Evolutionary conservation across 768 basidiomycete species (phyloP).

Genomic region (Royoungia palumana): DNA sequence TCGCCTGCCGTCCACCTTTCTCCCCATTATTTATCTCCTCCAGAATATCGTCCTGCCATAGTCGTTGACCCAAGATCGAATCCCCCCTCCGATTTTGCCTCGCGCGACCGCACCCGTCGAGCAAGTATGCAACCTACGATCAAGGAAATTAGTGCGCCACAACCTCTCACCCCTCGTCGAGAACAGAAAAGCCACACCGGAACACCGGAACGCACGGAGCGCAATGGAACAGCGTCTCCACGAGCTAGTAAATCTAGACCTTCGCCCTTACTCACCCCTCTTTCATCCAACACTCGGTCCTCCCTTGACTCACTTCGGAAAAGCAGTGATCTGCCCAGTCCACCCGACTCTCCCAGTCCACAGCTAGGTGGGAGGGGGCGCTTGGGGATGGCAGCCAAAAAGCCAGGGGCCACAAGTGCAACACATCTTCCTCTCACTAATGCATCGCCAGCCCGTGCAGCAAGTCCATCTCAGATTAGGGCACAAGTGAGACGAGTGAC

Average conservation of each 20-base stretch:
- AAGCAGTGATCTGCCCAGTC: slow-evolving; percentile 39
- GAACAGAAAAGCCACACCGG: slow-evolving; percentile 23
- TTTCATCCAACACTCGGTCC: slow-evolving; percentile 25
- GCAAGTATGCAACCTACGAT: slow-evolving; percentile 34
- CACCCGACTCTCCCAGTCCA: slow-evolving; percentile 50
- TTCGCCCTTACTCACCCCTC: slow-evolving; percentile 30
- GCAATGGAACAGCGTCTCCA: slow-evolving; percentile 30
- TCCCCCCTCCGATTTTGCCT: slow-evolving; percentile 44
- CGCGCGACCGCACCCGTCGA: slow-evolving; percentile 43
- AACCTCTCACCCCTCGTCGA: slow-evolving; percentile 35
- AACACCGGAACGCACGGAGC: slow-evolving; percentile 25
- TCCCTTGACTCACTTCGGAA: slow-evolving; percentile 37
- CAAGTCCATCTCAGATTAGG: slow-evolving; percentile 44
- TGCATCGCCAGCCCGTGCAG: slow-evolving; percentile 35
- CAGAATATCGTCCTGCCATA: slow-evolving; percentile 47
- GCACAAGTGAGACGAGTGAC: slow-evolving; percentile 41
- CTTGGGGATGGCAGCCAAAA: slow-evolving; percentile 33
- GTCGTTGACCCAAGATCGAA: slow-evolving; percentile 48
- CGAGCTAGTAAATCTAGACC: slow-evolving; percentile 33
- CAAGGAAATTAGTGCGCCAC: slow-evolving; percentile 42
- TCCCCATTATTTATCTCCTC: slow-evolving; percentile 52
- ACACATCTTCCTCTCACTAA: slow-evolving; percentile 40
- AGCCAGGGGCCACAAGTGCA: slow-evolving; percentile 37
- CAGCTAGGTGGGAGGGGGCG: slow-evolving; percentile 36
- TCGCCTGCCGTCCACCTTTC: slow-evolving; percentile 69